Conservation (phyloP, 2,329 filamentous ascomycete genomes). For the Cryphonectria nitschkei region DNA sequence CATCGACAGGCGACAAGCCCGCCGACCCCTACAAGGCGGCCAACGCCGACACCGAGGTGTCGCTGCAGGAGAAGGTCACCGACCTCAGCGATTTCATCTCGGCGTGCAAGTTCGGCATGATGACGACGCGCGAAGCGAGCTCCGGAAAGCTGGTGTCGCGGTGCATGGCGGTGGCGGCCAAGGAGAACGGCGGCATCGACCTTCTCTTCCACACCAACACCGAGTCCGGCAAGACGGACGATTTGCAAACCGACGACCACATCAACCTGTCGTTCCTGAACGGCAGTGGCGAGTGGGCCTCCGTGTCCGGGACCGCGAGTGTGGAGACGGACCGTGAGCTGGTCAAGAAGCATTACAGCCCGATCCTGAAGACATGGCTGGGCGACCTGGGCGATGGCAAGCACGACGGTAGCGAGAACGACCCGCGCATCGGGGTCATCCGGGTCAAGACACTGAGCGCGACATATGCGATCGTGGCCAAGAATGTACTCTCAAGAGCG, state of each 20-base stretch:
- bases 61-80: conserved; percentile 75
- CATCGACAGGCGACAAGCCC: conserved; percentile 63
- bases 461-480: conserved; percentile 69
- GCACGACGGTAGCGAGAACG: conserved; percentile 80
- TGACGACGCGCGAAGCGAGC: conserved; percentile 74
- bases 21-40: conserved; percentile 77
- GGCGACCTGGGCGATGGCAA: conserved; percentile 82
- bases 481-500: conserved; percentile 65
- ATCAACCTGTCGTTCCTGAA: conserved; percentile 85
- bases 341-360: conserved; percentile 76
- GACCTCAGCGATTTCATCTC: conserved; percentile 73
- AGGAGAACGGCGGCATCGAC: conserved; percentile 80
- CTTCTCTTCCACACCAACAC: conserved; percentile 92
- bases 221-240: conserved; percentile 84
- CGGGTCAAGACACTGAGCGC: conserved; percentile 72
- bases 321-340: conserved; percentile 70
- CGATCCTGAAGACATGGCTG: conserved; percentile 78
- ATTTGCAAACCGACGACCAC: conserved; percentile 71
- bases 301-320: conserved; percentile 72
- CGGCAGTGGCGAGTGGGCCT: conserved; percentile 80
- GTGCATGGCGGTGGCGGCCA: conserved; percentile 80
- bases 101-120: conserved; percentile 81
- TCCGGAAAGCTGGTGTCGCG: conserved; percentile 74
- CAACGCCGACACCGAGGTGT: conserved; percentile 66
- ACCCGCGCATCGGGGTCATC: conserved; percentile 82